Conservation (phyloP, 768 basidiomycete species). For the Suillus tomentosus region DNA sequence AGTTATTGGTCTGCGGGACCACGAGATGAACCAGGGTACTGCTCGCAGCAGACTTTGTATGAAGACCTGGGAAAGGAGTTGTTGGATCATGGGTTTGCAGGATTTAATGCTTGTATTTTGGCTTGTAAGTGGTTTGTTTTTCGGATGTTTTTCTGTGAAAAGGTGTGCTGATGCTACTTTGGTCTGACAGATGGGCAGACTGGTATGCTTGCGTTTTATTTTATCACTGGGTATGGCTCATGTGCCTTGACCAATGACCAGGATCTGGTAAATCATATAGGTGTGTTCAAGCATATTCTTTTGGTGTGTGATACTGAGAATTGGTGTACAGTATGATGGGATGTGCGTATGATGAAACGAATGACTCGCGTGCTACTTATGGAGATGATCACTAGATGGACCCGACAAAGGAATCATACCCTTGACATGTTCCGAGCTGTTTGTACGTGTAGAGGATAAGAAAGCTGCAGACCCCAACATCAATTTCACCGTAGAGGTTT, state of each 20-base stretch:
- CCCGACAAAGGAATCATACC: slow-evolving; percentile 98
- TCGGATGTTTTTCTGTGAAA: slow-evolving; percentile 5
- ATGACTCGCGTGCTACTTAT: slow-evolving; percentile 11
- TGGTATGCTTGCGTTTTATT: slow-evolving; percentile 45
- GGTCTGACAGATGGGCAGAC: slow-evolving; percentile 70
- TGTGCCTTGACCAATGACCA: slow-evolving; percentile 44
- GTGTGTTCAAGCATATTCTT: slow-evolving; percentile 42
- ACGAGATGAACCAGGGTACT: slow-evolving; percentile 87
- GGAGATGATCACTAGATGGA: slow-evolving; percentile 59
- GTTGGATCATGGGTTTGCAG: slow-evolving; percentile 92
- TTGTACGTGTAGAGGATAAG: slow-evolving; percentile 75
- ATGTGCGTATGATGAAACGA: slow-evolving; percentile 54
- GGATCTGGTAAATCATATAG: slow-evolving; percentile 94
- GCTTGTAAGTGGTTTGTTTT: slow-evolving; percentile 74
- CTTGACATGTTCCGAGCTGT: slow-evolving; percentile 91
- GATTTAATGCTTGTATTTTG: slow-evolving; percentile 98
- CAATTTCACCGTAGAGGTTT: slow-evolving; percentile 93
- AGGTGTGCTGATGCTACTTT: slow-evolving; percentile 5
- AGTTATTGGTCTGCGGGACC: slow-evolving; percentile 96
- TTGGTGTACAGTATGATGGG: slow-evolving; percentile 81
- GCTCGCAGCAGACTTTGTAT: slow-evolving; percentile 92
- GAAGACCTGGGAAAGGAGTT: slow-evolving; percentile 93
- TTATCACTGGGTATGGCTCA: slow-evolving; percentile 10
- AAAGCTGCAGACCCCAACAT: slow-evolving; percentile 64
- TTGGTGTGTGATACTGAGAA: background rate